phyloP scores from a whole-genome alignment of 148 eudicot genomes.

The Spergularia marina region DNA sequence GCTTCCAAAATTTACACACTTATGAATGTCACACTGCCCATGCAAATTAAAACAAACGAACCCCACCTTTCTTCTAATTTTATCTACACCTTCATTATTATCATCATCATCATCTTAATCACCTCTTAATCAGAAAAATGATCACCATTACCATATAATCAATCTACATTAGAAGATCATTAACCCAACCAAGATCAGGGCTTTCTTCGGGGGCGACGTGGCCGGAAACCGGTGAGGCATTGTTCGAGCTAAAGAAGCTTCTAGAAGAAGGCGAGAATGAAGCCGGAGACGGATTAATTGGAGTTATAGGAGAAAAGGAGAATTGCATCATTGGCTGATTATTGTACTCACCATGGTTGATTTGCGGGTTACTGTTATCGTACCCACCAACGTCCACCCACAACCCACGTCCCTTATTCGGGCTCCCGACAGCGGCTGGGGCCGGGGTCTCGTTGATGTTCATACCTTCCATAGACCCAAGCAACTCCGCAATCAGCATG shows the following conservation, averaged over 20 bases:
- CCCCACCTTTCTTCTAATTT: too few relatives aligned
- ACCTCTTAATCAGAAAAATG: not conserved
- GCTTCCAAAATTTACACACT: not conserved
- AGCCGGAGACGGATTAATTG: conserved; percentile 12
- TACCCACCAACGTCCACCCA: conserved; percentile 54
- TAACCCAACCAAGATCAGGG: conserved; percentile 87
- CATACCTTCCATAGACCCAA: conserved; percentile 51
- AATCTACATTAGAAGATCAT: conserved; percentile 53
- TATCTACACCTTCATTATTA: not conserved
- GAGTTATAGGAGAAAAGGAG: conserved; percentile 40
- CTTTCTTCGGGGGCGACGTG: conserved; percentile 30
- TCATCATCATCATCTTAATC: conserved; percentile 2
- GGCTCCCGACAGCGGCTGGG: conserved; percentile 6
- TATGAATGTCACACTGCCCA: not conserved
- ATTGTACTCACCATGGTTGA: not conserved
- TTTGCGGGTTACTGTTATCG: not conserved
- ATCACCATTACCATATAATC: not conserved
- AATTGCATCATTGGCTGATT: conserved; percentile 38
- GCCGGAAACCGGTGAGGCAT: conserved; percentile 10
- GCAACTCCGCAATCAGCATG: conserved; percentile 43
- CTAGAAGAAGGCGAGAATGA: conserved; percentile 18
- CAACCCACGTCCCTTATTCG: conserved; percentile 25
- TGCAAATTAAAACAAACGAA: not conserved
- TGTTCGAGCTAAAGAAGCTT: conserved; percentile 25
- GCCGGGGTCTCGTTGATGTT: conserved; percentile 25